Evolutionary conservation across 139 green algal genomes (phyloP).

Genomic region (Tetradesmus obliquus): DNA sequence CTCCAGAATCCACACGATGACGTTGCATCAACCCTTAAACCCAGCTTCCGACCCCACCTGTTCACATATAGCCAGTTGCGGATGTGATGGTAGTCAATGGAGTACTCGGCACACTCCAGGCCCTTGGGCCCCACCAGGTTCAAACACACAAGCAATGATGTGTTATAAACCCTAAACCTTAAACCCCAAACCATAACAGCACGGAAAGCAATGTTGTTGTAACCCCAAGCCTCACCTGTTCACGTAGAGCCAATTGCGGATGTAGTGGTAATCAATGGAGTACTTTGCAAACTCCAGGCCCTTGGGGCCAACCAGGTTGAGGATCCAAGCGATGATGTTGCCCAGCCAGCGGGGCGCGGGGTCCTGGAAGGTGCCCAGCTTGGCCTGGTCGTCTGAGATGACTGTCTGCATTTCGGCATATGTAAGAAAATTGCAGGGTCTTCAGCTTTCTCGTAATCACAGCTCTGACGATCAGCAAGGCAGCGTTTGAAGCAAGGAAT

Average conservation of each 20-base stretch:
- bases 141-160: no score
- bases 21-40: no score
- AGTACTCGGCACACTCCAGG: constrained; percentile 96
- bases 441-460: background rate
- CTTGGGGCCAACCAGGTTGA: constrained; percentile 85
- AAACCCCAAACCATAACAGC: no score
- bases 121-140: constrained; percentile 76
- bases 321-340: constrained; percentile 83
- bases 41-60: background rate
- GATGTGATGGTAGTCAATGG: constrained; percentile 96
- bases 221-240: background rate
- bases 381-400: constrained; percentile 92
- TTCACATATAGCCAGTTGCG: constrained; percentile 91
- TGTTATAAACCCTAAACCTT: no score
- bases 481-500: no score
- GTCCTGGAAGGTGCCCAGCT: constrained; percentile 83
- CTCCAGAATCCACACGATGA: no score
- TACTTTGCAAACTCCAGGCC: constrained; percentile 98
- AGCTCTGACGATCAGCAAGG: no score
- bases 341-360: constrained; percentile 87
- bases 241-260: constrained; percentile 94
- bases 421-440: background rate
- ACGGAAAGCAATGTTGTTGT: no score
- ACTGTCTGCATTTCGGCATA: constrained; percentile 79
- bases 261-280: constrained; percentile 97